Percentiles rank a stretch among this genome's conserved stretches.
phyloP scores from a whole-genome alignment of 2,329 filamentous ascomycete species.

The Pseudogymnoascus sp. region DNA sequence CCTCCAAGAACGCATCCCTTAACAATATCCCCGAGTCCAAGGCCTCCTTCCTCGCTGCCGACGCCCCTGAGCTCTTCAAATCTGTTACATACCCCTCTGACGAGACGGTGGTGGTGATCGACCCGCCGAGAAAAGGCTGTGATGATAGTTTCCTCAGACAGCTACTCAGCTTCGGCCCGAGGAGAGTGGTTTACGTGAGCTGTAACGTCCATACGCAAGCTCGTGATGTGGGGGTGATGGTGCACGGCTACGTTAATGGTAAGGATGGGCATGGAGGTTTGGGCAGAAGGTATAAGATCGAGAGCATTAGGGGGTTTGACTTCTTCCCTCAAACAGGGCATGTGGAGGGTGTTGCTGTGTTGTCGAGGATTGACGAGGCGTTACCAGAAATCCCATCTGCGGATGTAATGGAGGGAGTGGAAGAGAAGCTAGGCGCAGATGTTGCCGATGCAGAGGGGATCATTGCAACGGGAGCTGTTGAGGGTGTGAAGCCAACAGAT shows the following conservation, averaged over 20 bases:
- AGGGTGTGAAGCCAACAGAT: neutral
- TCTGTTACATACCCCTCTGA: conserved; percentile 64
- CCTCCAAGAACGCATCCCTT: conserved; percentile 65
- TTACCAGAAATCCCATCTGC: neutral
- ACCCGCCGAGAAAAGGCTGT: conserved; percentile 94
- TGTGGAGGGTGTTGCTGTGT: conserved; percentile 58
- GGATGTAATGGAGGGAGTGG: neutral
- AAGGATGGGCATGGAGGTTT: conserved; percentile 3
- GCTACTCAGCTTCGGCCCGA: conserved; percentile 67
- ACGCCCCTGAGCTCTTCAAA: conserved; percentile 76
- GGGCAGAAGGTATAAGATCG: conserved; percentile 64
- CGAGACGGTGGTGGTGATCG: conserved; percentile 87
- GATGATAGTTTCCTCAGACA: conserved; percentile 77
- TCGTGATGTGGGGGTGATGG: conserved; percentile 79
- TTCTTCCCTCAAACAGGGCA: conserved; percentile 87
- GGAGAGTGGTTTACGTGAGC: conserved; percentile 83
- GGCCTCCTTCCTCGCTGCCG: conserved; percentile 80
- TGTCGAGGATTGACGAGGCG: conserved; percentile 46
- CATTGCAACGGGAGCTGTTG: conserved; percentile 1
- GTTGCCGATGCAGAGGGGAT: conserved; percentile 7
- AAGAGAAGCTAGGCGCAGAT: neutral
- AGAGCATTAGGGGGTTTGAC: conserved; percentile 87
- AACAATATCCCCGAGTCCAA: conserved; percentile 62
- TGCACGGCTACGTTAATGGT: conserved; percentile 52
- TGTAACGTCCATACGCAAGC: conserved; percentile 99